Evolutionary conservation across 805 yeast species (phyloP).

Genomic region (Metschnikowia orientalis): DNA sequence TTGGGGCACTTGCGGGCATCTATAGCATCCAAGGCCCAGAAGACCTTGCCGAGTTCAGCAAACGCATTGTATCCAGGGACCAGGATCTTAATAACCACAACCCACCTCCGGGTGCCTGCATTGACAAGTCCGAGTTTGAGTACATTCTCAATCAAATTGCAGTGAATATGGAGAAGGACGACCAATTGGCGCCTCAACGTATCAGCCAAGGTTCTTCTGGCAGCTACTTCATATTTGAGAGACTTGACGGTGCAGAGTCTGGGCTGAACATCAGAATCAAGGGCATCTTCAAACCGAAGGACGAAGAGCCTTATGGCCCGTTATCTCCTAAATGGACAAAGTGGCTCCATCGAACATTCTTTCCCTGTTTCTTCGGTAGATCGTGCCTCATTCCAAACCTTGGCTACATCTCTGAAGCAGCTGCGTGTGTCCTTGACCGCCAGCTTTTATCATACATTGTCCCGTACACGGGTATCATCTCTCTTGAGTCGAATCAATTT

Average conservation of each 20-base stretch:
- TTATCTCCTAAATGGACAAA: constrained; percentile 75
- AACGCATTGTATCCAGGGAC: no score
- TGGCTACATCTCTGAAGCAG: constrained; percentile 69
- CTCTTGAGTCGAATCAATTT: constrained; percentile 45
- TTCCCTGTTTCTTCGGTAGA: constrained; percentile 75
- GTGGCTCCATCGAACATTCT: constrained; percentile 70
- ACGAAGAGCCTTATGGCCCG: constrained; percentile 79
- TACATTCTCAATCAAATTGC: constrained; percentile 42
- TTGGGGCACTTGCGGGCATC: constrained; percentile 31
- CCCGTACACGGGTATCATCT: constrained; percentile 60
- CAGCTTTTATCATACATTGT: constrained; percentile 57
- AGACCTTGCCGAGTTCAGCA: constrained; percentile 19
- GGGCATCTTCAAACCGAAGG: constrained; percentile 74
- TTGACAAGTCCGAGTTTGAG: no score
- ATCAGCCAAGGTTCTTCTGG: constrained; percentile 69
- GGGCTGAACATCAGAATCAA: constrained; percentile 24
- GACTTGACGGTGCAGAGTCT: constrained; percentile 6
- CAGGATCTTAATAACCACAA: no score
- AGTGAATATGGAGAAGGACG: constrained; percentile 39
- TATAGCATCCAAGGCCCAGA: constrained; percentile 15
- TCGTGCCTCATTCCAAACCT: constrained; percentile 68
- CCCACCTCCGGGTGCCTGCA: no score
- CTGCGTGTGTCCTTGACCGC: constrained; percentile 62
- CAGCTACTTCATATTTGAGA: constrained; percentile 49
- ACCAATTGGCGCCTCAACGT: constrained; percentile 44